Base-by-base conservation (phyloP, 108 stramenopile genomes). In the Nannochloropsis gaditana region DNA sequence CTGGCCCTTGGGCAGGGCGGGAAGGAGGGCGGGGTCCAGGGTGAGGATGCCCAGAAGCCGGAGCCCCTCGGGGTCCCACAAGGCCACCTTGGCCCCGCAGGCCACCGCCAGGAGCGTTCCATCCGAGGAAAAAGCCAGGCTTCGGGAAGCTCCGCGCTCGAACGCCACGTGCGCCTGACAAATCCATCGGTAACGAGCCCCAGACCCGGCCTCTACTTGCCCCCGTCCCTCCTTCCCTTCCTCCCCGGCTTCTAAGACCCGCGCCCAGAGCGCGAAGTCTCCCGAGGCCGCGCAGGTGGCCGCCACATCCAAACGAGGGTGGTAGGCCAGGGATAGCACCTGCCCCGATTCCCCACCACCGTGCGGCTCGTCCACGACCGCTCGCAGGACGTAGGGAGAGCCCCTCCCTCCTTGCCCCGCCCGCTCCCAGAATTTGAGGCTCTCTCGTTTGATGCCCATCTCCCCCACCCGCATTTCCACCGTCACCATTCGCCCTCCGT, bases 381-480 rank as follows among this genome's bases (percentile, higher is more conserved):
- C 15, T n/a, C 15, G 19, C 59, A 73, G n/a, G 19, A n/a, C 4
- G 8, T 73, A 73, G 4, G 19, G 19, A 15, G 4, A n/a, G 2
- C 59, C n/a, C 6, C 59, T n/a, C n/a, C 59, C 59, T 50, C 47
- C 47, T 50, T 15, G 11, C n/a, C 59, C 59, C n/a, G 19, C 59
- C 59, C 59, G 15, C 59, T 73, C 59, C 59, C 59, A 73, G n/a
- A 73, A 73, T n/a, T 73, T 73, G 2, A 73, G 59, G n/a, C 59
- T 73, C 6, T n/a, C 59, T n/a, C 59, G 15, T n/a, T 73, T 73
- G 59, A 73, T 73, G 3, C 59, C 59, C 59, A n/a, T n/a, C 8
- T 73, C 59, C 3, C 59, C 59, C 59, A 73, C 59, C 59, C 59
- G 15, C 59, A n/a, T n/a, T n/a, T 73, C 59, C 59, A 73, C 59